Conservation (phyloP, 306 rosid species). For the Prunus persica region DNA sequence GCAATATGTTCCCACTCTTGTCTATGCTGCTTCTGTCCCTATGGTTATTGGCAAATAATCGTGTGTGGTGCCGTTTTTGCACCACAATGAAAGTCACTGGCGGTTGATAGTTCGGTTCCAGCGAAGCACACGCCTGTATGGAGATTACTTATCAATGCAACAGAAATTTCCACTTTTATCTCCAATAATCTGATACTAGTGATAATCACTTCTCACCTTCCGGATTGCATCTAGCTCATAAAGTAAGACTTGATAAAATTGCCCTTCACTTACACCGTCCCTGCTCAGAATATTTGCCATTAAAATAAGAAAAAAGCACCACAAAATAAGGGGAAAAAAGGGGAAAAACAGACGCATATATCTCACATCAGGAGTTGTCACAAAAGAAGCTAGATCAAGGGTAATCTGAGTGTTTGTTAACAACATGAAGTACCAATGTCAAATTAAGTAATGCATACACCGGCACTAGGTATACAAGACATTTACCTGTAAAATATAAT, state of each 20-base stretch:
- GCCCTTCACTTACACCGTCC: conserved; percentile 97
- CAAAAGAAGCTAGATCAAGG: background rate
- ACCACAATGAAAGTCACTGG: conserved; percentile 92
- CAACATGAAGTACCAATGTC: background rate
- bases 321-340: background rate
- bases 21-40: conserved; percentile 76
- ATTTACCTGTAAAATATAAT: conserved; percentile 85
- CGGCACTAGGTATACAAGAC: conserved; percentile 6
- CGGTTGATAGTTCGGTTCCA: conserved; percentile 94
- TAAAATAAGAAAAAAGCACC: background rate
- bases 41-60: conserved; percentile 75
- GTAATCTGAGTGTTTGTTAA: background rate
- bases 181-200: background rate
- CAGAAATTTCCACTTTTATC: background rate
- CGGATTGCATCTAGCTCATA: conserved; percentile 87
- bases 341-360: background rate
- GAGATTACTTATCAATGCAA: conserved; percentile 13
- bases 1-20: conserved; percentile 85
- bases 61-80: conserved; percentile 93
- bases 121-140: conserved; percentile 80
- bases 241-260: conserved; percentile 86
- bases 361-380: background rate
- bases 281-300: conserved; percentile 37
- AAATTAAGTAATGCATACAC: background rate
- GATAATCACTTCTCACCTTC: conserved; percentile 48